phyloP scores from a whole-genome alignment of 371 early-diverging fungal genomes.

The Mortierella sp. region DNA sequence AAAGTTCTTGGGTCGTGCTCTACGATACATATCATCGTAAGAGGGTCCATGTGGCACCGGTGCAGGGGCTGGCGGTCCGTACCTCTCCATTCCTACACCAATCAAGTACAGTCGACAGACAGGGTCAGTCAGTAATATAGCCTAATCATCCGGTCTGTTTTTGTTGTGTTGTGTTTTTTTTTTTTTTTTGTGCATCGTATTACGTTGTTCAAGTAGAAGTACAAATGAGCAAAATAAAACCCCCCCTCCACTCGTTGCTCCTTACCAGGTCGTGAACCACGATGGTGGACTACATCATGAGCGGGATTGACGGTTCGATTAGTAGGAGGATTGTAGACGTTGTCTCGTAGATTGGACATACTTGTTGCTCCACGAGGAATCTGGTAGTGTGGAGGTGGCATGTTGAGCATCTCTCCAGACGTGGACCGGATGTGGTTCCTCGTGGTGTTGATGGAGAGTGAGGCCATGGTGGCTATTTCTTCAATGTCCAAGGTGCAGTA shows the following conservation, averaged over 20 bases:
- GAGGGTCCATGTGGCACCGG: conserved; percentile 37
- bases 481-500: conserved; percentile 2
- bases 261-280: conserved; percentile 44
- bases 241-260: not conserved
- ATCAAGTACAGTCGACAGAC: not conserved
- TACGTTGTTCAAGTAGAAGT: not conserved
- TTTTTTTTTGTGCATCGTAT: conserved; percentile 1
- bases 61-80: conserved; percentile 36
- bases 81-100: conserved; percentile 42
- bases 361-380: conserved; percentile 54
- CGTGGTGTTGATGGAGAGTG: conserved; percentile 57
- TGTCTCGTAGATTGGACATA: conserved; percentile 52
- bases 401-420: conserved; percentile 53
- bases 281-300: conserved; percentile 22
- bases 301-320: conserved; percentile 26
- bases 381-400: conserved; percentile 45
- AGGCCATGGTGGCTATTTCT: conserved; percentile 30
- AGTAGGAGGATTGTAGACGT: conserved; percentile 24
- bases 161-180: not conserved
- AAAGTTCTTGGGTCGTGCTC: conserved; percentile 48
- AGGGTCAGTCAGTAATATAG: not conserved
- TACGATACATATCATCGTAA: conserved; percentile 49
- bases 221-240: conserved; percentile 1
- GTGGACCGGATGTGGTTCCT: conserved; percentile 56
- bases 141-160: not conserved